phyloP scores from a whole-genome alignment of 2,329 filamentous ascomycete species.

The Biscogniauxia mediterranea region DNA sequence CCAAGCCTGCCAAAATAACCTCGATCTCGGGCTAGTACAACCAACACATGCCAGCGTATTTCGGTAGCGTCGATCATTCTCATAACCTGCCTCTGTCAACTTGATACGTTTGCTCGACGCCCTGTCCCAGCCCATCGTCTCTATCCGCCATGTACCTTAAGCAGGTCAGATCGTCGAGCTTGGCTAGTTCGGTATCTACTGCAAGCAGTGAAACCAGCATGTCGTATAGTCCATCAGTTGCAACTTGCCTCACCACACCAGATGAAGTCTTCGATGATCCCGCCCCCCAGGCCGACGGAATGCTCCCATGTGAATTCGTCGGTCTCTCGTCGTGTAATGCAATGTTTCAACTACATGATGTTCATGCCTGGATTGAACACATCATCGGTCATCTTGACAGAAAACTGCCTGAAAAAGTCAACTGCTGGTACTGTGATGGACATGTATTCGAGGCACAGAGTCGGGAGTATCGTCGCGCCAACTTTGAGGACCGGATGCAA shows the following conservation, averaged over 20 bases:
- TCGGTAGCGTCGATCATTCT: not conserved
- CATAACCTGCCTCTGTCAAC: not conserved
- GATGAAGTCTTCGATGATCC: not conserved
- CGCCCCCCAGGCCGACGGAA: not conserved
- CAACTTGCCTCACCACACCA: not conserved
- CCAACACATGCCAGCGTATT: not conserved
- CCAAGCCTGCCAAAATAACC: not conserved
- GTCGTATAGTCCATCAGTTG: not conserved
- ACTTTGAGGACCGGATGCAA: slow-evolving; percentile 43
- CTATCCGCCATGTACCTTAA: not conserved
- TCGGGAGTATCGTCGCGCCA: slow-evolving; percentile 17
- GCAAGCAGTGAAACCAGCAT: not conserved
- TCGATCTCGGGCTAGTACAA: not conserved
- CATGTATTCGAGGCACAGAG: slow-evolving; percentile 27
- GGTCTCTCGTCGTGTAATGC: slow-evolving; percentile 35
- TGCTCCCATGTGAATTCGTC: slow-evolving; percentile 48
- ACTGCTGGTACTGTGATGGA: slow-evolving; percentile 52
- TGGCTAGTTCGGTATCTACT: not conserved
- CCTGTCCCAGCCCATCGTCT: not conserved
- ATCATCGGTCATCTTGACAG: slow-evolving; percentile 38
- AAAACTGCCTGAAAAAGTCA: slow-evolving; percentile 34
- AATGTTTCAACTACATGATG: slow-evolving; percentile 39
- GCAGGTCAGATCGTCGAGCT: not conserved
- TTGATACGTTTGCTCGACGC: not conserved
- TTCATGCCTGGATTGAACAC: slow-evolving; percentile 47